These are phyloP conservation scores for Ceriops zippeliana DNA, from an alignment of 345 rosid genomes.

Conservation along the genomic window DNA sequence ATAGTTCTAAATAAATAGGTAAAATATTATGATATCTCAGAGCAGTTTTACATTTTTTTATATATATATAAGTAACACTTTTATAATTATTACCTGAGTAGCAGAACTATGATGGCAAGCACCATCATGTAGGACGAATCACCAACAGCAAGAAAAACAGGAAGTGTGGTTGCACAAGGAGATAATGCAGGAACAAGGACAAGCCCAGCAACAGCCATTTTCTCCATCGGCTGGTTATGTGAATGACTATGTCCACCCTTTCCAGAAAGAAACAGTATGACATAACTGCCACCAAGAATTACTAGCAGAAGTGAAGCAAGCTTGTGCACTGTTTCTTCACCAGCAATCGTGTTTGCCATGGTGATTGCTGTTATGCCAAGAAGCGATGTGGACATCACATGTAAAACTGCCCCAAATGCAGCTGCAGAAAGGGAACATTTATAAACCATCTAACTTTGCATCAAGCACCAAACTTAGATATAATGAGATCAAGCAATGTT, in stretches of 20 bases:
- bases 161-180: constrained; percentile 98
- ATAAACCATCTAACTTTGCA: background rate
- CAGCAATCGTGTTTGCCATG: constrained; percentile 96
- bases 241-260: constrained; percentile 94
- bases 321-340: constrained; percentile 97
- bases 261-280: constrained; percentile 74
- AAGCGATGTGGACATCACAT: constrained; percentile 91
- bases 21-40: background rate
- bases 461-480: background rate
- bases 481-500: background rate
- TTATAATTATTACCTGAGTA: constrained; percentile 53
- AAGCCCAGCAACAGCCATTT: constrained; percentile 98
- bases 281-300: constrained; percentile 84
- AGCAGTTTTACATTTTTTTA: background rate
- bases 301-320: constrained; percentile 95
- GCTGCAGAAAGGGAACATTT: constrained; percentile 44
- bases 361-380: constrained; percentile 96
- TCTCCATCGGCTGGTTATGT: constrained; percentile 98
- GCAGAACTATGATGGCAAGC: constrained; percentile 86
- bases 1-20: too few species aligned
- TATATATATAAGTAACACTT: too few species aligned
- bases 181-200: constrained; percentile 96
- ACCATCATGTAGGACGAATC: constrained; percentile 93
- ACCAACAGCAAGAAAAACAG: constrained; percentile 96
- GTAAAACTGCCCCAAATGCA: constrained; percentile 97